Evolutionary conservation across 768 basidiomycete genomes (phyloP), one percentile per base, ranked within the genome.

Genomic region (Russula vinacea): DNA sequence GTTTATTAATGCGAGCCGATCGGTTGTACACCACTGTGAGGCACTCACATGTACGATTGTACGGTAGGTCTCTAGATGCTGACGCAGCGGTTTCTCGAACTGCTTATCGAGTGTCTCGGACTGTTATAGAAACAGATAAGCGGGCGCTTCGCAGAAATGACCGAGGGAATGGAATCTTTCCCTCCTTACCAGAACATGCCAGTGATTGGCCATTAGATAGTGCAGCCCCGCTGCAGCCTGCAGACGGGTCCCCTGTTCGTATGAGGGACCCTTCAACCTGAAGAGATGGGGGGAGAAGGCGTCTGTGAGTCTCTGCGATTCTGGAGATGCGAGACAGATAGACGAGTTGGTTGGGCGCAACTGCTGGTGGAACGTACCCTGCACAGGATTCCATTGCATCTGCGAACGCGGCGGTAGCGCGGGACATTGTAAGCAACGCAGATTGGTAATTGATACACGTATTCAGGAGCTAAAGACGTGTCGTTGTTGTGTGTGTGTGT

Each of bases 191-290:
- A 98, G 78, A 62, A 98, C 85, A 74, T 94, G 92, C 83, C 91
- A 94, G 68, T 95, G 92, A 73, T 95, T 96, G 56, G 89, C 87
- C 69, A 96, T 87, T 68, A 98, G 83, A 74, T 95, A 90, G 74
- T 96, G 92, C 50, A 98, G 77, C 5, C 95, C 94, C 22, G 90
- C 87, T 32, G 90, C 86, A 33, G 91, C 93, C 71, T 93, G 90
- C 51, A 96, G 77, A 64, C 90, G 82, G 26, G 89, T 88, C 13
- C 90, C 89, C 29, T 89, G 78, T 72, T 93, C 90, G 71, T 92
- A 90, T 37, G 82, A 80, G 24, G 89, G 88, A 6, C 91, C 89
- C 69, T 91, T 92, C 69, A 92, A 74, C 29, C 90, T 91, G 11
- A 9, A 16, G 68, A 6, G 62, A 33, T 13, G 19, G 56, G 39